phyloP scores from a whole-genome alignment of 169 alveolate genomes.

The Plasmodium vinckei region DNA sequence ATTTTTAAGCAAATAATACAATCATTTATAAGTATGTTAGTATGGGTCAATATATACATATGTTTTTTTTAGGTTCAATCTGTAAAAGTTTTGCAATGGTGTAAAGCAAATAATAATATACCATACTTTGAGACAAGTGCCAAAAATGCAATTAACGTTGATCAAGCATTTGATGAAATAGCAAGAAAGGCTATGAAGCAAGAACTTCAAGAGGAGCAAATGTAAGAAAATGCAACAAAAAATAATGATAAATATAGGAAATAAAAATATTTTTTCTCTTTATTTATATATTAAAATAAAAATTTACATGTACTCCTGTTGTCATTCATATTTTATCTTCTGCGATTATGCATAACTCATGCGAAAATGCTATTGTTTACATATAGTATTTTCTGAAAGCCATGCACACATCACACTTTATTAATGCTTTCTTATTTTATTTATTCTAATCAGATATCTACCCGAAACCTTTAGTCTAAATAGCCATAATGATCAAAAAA shows the following conservation, averaged over 20 bases:
- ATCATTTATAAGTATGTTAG: not conserved
- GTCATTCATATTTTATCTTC: not conserved
- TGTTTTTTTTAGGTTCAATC: conserved; percentile 83
- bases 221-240: conserved; percentile 72
- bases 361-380: not conserved
- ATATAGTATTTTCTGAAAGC: not conserved
- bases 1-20: not conserved
- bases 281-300: not conserved
- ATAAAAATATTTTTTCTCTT: not conserved
- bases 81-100: conserved; percentile 94
- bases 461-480: conserved; percentile 73
- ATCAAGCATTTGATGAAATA: conserved; percentile 94
- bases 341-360: not conserved
- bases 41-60: not conserved
- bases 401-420: not conserved
- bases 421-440: not conserved
- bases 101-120: conserved; percentile 92
- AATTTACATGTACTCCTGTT: not conserved
- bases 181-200: conserved; percentile 90
- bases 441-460: conserved; percentile 49
- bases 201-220: conserved; percentile 90
- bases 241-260: not conserved
- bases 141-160: conserved; percentile 95
- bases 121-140: conserved; percentile 98
- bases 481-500: conserved; percentile 53